Percentiles rank a stretch among this genome's conserved stretches.
Evolutionary conservation across 257 asterid genomes (phyloP).

Genomic region (Echium plantagineum): DNA sequence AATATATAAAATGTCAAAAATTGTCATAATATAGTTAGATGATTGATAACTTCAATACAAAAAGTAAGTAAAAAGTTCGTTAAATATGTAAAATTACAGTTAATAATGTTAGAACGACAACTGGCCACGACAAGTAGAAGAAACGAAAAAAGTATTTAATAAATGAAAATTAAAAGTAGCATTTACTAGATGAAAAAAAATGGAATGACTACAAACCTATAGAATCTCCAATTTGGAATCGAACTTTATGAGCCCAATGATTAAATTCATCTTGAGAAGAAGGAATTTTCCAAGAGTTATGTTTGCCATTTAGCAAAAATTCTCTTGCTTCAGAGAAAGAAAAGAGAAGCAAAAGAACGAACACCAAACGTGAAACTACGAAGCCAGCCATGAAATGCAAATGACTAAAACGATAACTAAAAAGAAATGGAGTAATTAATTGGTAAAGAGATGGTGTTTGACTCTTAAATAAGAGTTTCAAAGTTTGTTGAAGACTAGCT

Average conservation of each 20-base stretch:
- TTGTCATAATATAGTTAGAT: no score
- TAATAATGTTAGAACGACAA: no score
- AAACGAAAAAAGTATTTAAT: no score
- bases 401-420: no score
- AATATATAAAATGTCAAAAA: no score
- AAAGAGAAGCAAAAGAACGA: conserved; percentile 12
- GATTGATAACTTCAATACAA: no score
- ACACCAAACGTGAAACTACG: conserved; percentile 13
- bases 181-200: background rate
- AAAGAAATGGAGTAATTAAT: no score
- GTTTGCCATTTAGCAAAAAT: conserved; percentile 23
- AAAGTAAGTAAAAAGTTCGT: no score
- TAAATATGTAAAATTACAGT: no score
- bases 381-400: conserved; percentile 23
- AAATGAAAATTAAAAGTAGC: no score
- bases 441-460: background rate
- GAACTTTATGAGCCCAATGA: conserved; percentile 35
- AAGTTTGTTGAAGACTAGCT: no score
- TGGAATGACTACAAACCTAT: conserved; percentile 23
- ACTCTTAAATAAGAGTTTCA: background rate
- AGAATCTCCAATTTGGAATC: conserved; percentile 49
- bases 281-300: conserved; percentile 41
- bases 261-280: conserved; percentile 31
- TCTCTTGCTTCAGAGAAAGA: conserved; percentile 29
- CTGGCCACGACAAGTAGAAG: no score